A percentile compares a stretch with the other conserved stretches of the same genome.
Conservation (phyloP, 805 yeast species). For the Cyberlindnera bimundalis region DNA sequence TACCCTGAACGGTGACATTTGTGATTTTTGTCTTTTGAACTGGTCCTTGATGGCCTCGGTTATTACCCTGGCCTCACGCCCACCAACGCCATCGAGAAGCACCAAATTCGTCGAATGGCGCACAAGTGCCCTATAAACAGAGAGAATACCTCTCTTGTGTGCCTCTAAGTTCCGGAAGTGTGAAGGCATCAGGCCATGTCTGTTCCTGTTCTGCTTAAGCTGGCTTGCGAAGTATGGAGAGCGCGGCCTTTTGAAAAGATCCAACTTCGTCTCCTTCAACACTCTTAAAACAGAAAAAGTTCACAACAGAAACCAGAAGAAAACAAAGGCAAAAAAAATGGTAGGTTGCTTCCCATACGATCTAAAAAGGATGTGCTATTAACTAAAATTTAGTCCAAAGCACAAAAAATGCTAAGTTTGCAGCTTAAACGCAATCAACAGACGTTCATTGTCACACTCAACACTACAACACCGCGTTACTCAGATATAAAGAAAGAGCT, state of each 20-base stretch:
- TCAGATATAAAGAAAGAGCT: conserved; percentile 31
- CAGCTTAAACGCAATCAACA: conserved; percentile 35
- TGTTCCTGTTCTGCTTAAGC: not conserved
- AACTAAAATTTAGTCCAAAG: conserved; percentile 4
- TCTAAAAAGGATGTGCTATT: not conserved
- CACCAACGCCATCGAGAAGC: not conserved
- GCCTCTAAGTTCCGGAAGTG: conserved; percentile 29
- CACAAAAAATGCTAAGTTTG: conserved; percentile 11
- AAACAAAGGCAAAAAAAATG: not conserved
- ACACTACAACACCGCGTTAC: conserved; percentile 23
- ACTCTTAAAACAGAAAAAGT: no score
- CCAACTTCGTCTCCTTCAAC: no score
- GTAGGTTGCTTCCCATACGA: no score
- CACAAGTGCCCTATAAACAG: conserved; percentile 30
- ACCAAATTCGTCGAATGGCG: conserved; percentile 24
- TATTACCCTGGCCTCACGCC: not conserved
- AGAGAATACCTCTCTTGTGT: conserved; percentile 30
- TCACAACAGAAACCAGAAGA: no score
- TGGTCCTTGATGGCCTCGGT: conserved; percentile 2
- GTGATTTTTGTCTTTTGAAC: conserved; percentile 17
- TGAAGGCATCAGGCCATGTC: conserved; percentile 22
- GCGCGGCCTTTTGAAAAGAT: not conserved
- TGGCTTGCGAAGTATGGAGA: no score
- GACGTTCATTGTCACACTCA: conserved; percentile 31
- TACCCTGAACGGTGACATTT: conserved; percentile 20